Conservation (phyloP, 768 basidiomycete genomes). For the Omphalotus guepiniiformis region DNA sequence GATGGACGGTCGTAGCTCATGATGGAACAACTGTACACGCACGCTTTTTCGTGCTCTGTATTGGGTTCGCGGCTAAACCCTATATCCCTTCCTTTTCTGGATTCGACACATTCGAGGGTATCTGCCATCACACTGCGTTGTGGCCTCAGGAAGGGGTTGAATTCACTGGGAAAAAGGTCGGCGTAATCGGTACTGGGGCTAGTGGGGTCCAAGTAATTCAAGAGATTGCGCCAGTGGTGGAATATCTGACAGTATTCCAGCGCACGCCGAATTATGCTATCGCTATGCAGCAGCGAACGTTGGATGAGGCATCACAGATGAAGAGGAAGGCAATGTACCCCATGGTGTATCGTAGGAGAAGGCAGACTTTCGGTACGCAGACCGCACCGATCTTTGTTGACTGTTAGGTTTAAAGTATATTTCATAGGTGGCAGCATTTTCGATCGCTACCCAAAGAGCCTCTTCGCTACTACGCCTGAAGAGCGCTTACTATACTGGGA, state of each 20-base stretch:
- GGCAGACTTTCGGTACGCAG: not conserved
- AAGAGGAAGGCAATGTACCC: slow-evolving; percentile 7
- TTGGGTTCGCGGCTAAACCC: slow-evolving; percentile 11
- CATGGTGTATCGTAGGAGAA: not conserved
- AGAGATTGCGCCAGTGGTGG: slow-evolving; percentile 4
- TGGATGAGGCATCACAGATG: not conserved
- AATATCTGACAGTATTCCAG: slow-evolving; percentile 14
- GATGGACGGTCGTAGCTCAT: slow-evolving; percentile 11
- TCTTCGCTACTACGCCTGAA: slow-evolving; percentile 9
- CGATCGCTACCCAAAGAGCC: not conserved
- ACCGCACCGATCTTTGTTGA: not conserved
- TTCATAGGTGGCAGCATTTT: not conserved
- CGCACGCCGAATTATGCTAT: slow-evolving; percentile 9
- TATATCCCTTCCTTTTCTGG: slow-evolving; percentile 3
- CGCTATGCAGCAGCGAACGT: slow-evolving; percentile 1
- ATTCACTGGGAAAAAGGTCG: slow-evolving; percentile 4
- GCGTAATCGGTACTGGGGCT: slow-evolving; percentile 11
- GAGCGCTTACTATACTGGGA: slow-evolving; percentile 12
- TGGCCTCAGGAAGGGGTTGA: slow-evolving; percentile 6
- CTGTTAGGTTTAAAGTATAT: not conserved
- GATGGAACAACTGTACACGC: slow-evolving; percentile 6
- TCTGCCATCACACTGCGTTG: slow-evolving; percentile 4
- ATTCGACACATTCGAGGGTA: not conserved
- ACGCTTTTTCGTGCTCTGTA: slow-evolving; percentile 13
- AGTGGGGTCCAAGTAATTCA: slow-evolving; percentile 15